These are phyloP conservation scores for Annona squamosa DNA, from an alignment of 164 flowering plant species.

Conservation along the genomic window DNA sequence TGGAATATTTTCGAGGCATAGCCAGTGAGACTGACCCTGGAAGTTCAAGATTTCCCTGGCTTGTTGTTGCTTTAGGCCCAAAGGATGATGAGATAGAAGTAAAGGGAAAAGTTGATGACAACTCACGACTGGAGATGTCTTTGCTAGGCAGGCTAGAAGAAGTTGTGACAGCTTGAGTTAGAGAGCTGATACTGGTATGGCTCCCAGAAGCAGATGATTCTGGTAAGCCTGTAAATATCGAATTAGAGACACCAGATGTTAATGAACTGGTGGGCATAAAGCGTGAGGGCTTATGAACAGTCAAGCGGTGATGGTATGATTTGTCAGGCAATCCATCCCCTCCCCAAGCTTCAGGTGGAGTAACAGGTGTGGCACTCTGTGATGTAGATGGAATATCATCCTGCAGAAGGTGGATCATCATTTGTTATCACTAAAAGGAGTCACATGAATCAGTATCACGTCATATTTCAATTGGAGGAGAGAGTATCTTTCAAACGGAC, in stretches of 20 bases:
- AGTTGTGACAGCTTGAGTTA: slow-evolving; percentile 27
- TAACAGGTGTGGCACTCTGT: slow-evolving; percentile 43
- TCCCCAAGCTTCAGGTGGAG: slow-evolving; percentile 99
- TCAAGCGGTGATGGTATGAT: slow-evolving; percentile 37
- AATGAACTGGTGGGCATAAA: slow-evolving; percentile 26
- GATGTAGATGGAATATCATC: slow-evolving; percentile 51
- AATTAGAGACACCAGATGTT: slow-evolving; percentile 39
- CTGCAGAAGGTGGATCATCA: slow-evolving; percentile 30
- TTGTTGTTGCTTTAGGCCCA: slow-evolving; percentile 31
- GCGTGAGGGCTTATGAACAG: slow-evolving; percentile 49
- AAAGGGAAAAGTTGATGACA: slow-evolving; percentile 22
- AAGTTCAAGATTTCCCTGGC: slow-evolving; percentile 41
- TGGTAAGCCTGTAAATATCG: slow-evolving; percentile 44
- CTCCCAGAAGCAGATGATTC: slow-evolving; percentile 37
- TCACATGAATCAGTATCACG: neutral
- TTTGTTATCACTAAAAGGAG: neutral
- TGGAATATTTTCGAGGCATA: slow-evolving; percentile 53
- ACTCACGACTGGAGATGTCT: slow-evolving; percentile 47
- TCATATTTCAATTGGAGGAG: no score
- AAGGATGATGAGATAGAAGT: slow-evolving; percentile 33
- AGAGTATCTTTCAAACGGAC: no score
- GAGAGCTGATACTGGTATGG: slow-evolving; percentile 33
- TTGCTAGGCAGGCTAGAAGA: slow-evolving; percentile 34
- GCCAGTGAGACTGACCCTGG: slow-evolving; percentile 37
- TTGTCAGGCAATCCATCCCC: slow-evolving; percentile 70